Percentiles rank a stretch among this genome's conserved stretches.
Evolutionary conservation across 495 filamentous ascomycete genomes (phyloP).

Genomic region (Penicillium cosmopolitanum): DNA sequence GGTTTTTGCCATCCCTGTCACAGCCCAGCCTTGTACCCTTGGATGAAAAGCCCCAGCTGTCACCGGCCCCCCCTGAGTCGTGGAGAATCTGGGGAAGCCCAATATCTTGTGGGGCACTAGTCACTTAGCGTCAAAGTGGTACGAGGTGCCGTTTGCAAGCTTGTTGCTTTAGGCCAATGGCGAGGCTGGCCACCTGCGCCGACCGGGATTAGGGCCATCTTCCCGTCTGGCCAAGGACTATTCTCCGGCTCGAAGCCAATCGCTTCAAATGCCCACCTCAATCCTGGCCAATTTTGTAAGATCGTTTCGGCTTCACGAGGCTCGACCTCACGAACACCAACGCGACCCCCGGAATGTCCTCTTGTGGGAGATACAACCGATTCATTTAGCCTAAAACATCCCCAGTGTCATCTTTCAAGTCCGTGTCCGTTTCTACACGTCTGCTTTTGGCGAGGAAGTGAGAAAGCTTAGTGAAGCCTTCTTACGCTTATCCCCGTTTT

Average conservation of each 20-base stretch:
- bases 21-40: not conserved
- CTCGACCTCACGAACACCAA: not conserved
- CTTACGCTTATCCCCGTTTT: not conserved
- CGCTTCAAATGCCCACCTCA: constrained; percentile 5
- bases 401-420: not conserved
- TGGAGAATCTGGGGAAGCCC: constrained; percentile 5
- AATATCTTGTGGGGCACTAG: not conserved
- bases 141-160: not conserved
- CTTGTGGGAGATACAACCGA: not conserved
- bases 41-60: not conserved
- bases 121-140: not conserved
- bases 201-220: not conserved
- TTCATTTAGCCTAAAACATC: not conserved
- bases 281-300: not conserved
- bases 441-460: not conserved
- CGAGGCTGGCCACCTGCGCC: not conserved
- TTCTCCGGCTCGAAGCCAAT: not conserved
- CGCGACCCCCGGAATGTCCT: not conserved
- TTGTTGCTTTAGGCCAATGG: not conserved
- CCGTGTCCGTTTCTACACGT: not conserved
- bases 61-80: not conserved
- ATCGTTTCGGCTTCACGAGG: not conserved
- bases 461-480: not conserved
- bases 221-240: not conserved
- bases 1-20: not conserved